A percentile compares a stretch with the other conserved stretches of the same genome.
Evolutionary conservation across 1,284 basidiomycete genomes (phyloP).

Genomic region (Ustilago hordei): DNA sequence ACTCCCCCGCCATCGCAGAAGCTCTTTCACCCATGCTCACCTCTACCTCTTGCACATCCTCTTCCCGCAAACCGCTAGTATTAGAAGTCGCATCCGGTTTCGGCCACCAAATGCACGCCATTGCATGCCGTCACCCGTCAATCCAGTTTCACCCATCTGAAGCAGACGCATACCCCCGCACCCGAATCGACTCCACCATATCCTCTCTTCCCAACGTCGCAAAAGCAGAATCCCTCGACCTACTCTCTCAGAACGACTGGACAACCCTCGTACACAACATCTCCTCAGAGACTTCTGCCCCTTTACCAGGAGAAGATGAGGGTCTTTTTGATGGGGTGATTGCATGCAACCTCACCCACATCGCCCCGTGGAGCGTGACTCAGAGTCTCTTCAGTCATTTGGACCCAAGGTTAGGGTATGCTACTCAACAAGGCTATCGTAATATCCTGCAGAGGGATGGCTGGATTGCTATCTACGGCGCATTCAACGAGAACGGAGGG

Average conservation of each 20-base stretch:
- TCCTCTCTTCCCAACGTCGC: slow-evolving; percentile 26
- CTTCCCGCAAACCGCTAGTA: slow-evolving; percentile 18
- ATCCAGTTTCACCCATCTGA: slow-evolving; percentile 42
- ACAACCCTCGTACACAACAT: slow-evolving; percentile 33
- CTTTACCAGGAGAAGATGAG: not conserved
- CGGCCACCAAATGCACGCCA: slow-evolving; percentile 34
- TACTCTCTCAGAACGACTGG: slow-evolving; percentile 45
- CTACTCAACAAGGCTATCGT: slow-evolving; percentile 32
- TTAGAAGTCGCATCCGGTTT: slow-evolving; percentile 53
- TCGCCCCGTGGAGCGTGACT: slow-evolving; percentile 45
- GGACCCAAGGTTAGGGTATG: slow-evolving; percentile 39
- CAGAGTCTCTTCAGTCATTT: slow-evolving; percentile 48
- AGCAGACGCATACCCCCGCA: slow-evolving; percentile 37
- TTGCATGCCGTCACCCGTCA: slow-evolving; percentile 19
- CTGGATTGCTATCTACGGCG: slow-evolving; percentile 55
- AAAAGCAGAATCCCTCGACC: slow-evolving; percentile 37
- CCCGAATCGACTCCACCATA: slow-evolving; percentile 26
- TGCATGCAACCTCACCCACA: slow-evolving; percentile 50
- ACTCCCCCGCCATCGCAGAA: slow-evolving; percentile 42
- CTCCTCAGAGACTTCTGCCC: slow-evolving; percentile 1
- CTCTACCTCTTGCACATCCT: not conserved
- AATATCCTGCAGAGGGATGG: slow-evolving; percentile 27
- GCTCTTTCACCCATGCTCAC: slow-evolving; percentile 28
- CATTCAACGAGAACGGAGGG: slow-evolving; percentile 48
- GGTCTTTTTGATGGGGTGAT: slow-evolving; percentile 46